These are phyloP conservation scores for Mycena galericulata DNA, from an alignment of 768 basidiomycete genomes.

Conservation along the genomic window DNA sequence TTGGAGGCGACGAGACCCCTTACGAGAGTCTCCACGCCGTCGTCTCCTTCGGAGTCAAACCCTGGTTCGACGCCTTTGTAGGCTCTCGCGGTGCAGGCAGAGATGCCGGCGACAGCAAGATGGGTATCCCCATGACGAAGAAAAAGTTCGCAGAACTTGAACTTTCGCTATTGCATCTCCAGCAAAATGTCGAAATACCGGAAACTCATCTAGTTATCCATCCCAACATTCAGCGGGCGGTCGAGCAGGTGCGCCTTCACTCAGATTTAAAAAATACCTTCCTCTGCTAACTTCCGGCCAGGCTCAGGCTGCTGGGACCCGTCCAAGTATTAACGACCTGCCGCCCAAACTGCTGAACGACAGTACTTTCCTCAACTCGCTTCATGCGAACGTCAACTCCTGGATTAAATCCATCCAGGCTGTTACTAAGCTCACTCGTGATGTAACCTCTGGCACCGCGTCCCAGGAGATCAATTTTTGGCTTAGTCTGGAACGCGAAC, in stretches of 20 bases:
- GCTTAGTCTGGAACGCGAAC: slow-evolving; percentile 92
- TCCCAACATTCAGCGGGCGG: slow-evolving; percentile 87
- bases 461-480: slow-evolving; percentile 99
- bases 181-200: slow-evolving; percentile 99
- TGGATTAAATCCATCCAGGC: slow-evolving; percentile 99
- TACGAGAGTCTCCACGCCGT: slow-evolving; percentile 97
- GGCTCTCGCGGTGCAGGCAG: slow-evolving; percentile 83
- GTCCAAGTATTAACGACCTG: slow-evolving; percentile 82
- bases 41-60: slow-evolving; percentile 95
- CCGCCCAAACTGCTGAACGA: slow-evolving; percentile 84
- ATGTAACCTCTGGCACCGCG: slow-evolving; percentile 94
- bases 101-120: slow-evolving; percentile 79
- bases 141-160: slow-evolving; percentile 99
- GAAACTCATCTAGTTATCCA: slow-evolving; percentile 95
- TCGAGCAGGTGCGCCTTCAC: slow-evolving; percentile 68
- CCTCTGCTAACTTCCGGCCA: slow-evolving; percentile 38
- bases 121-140: slow-evolving; percentile 99
- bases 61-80: slow-evolving; percentile 98
- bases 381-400: slow-evolving; percentile 93
- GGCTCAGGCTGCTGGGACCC: slow-evolving; percentile 64
- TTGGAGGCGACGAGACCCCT: slow-evolving; percentile 88
- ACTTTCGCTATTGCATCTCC: slow-evolving; percentile 91
- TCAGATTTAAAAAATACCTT: slow-evolving; percentile 20
- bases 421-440: slow-evolving; percentile 94
- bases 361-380: slow-evolving; percentile 90